Evolutionary conservation across 345 rosid genomes (phyloP).

Genomic region (Crucihimalaya himalaica): DNA sequence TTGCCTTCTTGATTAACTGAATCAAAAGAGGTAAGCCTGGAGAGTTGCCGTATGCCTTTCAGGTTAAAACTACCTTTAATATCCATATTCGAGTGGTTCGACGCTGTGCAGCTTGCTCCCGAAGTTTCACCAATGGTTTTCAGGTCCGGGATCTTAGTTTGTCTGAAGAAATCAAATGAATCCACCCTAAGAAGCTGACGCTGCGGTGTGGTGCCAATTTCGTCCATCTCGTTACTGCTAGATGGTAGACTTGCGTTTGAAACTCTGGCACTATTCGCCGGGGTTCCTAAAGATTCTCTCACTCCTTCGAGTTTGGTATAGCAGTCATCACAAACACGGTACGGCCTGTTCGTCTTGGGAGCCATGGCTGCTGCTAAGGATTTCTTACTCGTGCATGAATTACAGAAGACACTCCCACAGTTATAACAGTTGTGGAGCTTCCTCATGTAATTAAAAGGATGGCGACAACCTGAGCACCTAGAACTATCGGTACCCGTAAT

Average conservation of each 20-base stretch:
- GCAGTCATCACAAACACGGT: slow-evolving; percentile 69
- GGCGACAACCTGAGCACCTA: slow-evolving; percentile 53
- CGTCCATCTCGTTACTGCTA: slow-evolving; percentile 43
- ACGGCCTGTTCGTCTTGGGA: slow-evolving; percentile 56
- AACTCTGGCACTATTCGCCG: slow-evolving; percentile 37
- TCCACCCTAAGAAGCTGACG: slow-evolving; percentile 45
- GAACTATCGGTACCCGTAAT: slow-evolving; percentile 52
- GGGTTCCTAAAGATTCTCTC: slow-evolving; percentile 38
- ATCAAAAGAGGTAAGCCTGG: slow-evolving; percentile 53
- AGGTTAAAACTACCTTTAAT: slow-evolving; percentile 42
- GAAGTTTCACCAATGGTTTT: slow-evolving; percentile 55
- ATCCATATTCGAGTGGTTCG: slow-evolving; percentile 44
- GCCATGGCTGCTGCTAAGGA: slow-evolving; percentile 70
- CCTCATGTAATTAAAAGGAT: slow-evolving; percentile 58
- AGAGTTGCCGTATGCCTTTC: slow-evolving; percentile 42
- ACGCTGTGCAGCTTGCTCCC: slow-evolving; percentile 41
- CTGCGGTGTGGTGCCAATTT: slow-evolving; percentile 36
- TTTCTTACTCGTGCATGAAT: slow-evolving; percentile 58
- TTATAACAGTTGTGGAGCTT: slow-evolving; percentile 65
- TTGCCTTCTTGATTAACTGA: slow-evolving; percentile 43
- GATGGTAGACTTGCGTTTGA: slow-evolving; percentile 50
- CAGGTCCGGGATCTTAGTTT: slow-evolving; percentile 40
- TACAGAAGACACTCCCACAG: slow-evolving; percentile 64
- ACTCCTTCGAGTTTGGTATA: slow-evolving; percentile 50
- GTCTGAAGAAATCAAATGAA: slow-evolving; percentile 53